phyloP scores from a whole-genome alignment of 2,329 filamentous ascomycete species.

The Cladosporium sp. region DNA sequence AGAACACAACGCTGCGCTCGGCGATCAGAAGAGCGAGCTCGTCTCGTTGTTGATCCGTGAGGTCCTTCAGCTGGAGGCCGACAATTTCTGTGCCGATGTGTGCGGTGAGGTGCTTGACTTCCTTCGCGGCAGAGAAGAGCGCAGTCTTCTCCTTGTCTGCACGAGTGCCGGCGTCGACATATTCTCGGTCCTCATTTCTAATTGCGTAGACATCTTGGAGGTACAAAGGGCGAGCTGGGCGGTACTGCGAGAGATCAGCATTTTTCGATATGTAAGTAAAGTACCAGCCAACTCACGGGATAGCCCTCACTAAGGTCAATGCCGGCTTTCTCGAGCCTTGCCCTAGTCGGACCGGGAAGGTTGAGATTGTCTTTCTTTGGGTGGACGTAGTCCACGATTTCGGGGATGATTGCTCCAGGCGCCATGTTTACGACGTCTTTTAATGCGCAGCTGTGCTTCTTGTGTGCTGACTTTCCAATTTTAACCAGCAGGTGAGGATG shows the following conservation, averaged over 20 bases:
- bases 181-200: conserved; percentile 49
- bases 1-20: conserved; percentile 63
- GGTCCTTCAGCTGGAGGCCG: conserved; percentile 59
- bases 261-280: not conserved
- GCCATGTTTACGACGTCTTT: conserved; percentile 16
- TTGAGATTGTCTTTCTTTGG: conserved; percentile 62
- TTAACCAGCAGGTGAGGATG: too few species aligned
- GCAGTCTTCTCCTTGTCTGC: conserved; percentile 62
- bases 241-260: conserved; percentile 40
- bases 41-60: conserved; percentile 56
- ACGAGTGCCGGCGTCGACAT: conserved; percentile 59
- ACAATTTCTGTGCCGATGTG: conserved; percentile 64
- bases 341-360: conserved; percentile 54
- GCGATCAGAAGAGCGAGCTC: conserved; percentile 61
- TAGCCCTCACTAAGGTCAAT: conserved; percentile 68
- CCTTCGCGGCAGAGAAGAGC: conserved; percentile 57
- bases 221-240: conserved; percentile 62
- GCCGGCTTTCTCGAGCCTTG: conserved; percentile 62
- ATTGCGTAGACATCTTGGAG: conserved; percentile 67
- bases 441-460: not conserved
- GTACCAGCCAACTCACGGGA: conserved; percentile 34
- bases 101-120: conserved; percentile 58
- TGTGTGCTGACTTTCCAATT: too few species aligned
- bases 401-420: conserved; percentile 19
- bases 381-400: conserved; percentile 59